Percentiles rank a stretch among this genome's conserved stretches.
Evolutionary conservation across 2,329 filamentous ascomycete genomes (phyloP).

Genomic region (Diaporthe sp.): DNA sequence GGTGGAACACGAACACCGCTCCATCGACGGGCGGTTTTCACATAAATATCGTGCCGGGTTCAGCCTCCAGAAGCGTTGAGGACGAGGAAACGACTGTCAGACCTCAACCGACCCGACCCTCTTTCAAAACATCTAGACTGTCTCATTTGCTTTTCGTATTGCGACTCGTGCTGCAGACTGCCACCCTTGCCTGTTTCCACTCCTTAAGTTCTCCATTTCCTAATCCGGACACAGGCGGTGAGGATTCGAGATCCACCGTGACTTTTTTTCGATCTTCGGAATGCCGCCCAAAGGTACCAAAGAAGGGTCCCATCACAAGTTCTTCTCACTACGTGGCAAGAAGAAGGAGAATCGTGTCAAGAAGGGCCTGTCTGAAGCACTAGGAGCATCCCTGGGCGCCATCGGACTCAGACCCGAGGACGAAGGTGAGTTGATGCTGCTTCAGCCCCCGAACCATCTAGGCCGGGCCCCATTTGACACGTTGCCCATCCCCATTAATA

Average conservation of each 20-base stretch:
- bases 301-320: constrained; percentile 38
- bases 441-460: not conserved
- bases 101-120: constrained; percentile 29
- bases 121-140: constrained; percentile 26
- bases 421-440: constrained; percentile 36
- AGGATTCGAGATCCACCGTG: constrained; percentile 38
- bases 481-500: constrained; percentile 40
- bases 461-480: constrained; percentile 33
- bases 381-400: constrained; percentile 38
- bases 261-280: constrained; percentile 34
- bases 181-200: constrained; percentile 38
- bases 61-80: constrained; percentile 16
- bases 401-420: constrained; percentile 38
- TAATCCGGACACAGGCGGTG: constrained; percentile 39
- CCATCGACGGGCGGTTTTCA: constrained; percentile 15
- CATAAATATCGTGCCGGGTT: constrained; percentile 37
- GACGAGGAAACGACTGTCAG: constrained; percentile 13
- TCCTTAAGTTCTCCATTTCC: constrained; percentile 37
- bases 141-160: constrained; percentile 38
- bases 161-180: constrained; percentile 37
- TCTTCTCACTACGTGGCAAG: constrained; percentile 39
- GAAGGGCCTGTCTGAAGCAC: constrained; percentile 38
- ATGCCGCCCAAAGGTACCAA: constrained; percentile 38
- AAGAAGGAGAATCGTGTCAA: constrained; percentile 39
- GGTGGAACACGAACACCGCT: constrained; percentile 37